These are phyloP conservation scores for Chaetomium tenue DNA, from an alignment of 495 filamentous ascomycete genomes.

Conservation along the genomic window DNA sequence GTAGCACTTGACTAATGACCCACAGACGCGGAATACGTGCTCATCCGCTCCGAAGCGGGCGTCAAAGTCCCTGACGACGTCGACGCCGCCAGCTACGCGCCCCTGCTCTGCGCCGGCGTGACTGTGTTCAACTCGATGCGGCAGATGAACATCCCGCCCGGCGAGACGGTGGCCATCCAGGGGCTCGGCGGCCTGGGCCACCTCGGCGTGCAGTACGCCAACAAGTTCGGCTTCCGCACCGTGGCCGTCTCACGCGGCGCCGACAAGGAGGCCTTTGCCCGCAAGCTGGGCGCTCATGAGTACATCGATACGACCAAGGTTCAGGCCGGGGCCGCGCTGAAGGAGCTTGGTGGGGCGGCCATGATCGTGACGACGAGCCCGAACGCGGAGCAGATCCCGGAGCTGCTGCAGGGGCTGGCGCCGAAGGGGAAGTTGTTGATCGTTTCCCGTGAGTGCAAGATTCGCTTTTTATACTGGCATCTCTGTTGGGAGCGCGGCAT, in stretches of 20 bases:
- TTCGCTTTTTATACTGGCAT: not conserved
- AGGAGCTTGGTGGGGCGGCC: slow-evolving; percentile 59
- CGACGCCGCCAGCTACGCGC: slow-evolving; percentile 60
- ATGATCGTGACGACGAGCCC: slow-evolving; percentile 65
- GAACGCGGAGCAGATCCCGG: slow-evolving; percentile 51
- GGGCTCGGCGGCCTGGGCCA: slow-evolving; percentile 68
- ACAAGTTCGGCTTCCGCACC: slow-evolving; percentile 62
- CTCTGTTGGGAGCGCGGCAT: not conserved
- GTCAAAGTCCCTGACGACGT: slow-evolving; percentile 59
- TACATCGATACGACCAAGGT: slow-evolving; percentile 62
- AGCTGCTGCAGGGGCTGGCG: slow-evolving; percentile 56
- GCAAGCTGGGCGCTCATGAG: slow-evolving; percentile 62
- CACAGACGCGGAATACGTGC: slow-evolving; percentile 59
- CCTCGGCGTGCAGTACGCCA: slow-evolving; percentile 64
- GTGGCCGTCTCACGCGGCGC: slow-evolving; percentile 59
- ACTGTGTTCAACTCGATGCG: slow-evolving; percentile 72
- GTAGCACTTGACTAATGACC: not conserved
- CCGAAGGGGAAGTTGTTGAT: slow-evolving; percentile 55
- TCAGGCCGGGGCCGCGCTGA: slow-evolving; percentile 51
- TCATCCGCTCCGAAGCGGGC: slow-evolving; percentile 60
- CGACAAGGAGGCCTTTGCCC: slow-evolving; percentile 59
- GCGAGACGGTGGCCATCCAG: slow-evolving; percentile 61
- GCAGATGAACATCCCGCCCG: slow-evolving; percentile 55
- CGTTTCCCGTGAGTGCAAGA: slow-evolving; percentile 15
- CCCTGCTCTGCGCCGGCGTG: slow-evolving; percentile 69